A percentile compares a stretch with the other conserved stretches of the same genome.
These are phyloP conservation scores for Pseudofabraea citricarpa DNA, from an alignment of 2,329 filamentous ascomycete genomes.

Conservation along the genomic window DNA sequence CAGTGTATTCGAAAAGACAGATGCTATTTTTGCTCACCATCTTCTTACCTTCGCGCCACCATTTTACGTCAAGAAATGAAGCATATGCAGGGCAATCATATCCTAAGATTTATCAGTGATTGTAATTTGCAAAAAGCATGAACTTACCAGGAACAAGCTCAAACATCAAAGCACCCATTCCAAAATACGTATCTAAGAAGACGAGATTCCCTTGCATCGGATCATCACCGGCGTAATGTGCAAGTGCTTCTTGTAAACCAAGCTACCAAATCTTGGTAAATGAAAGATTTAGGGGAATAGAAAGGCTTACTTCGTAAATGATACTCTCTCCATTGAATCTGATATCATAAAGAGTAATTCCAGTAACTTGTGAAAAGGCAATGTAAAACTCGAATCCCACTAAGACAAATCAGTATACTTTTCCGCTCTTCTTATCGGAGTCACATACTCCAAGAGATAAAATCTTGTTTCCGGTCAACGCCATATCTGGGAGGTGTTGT, in stretches of 20 bases:
- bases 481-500: background rate
- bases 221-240: conserved; percentile 23
- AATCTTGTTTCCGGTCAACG: conserved; percentile 1
- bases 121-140: background rate
- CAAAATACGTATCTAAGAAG: conserved; percentile 26
- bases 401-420: background rate
- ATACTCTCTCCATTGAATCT: conserved; percentile 47
- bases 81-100: conserved; percentile 26
- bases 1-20: conserved; percentile 38
- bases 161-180: conserved; percentile 24
- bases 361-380: conserved; percentile 39
- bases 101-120: background rate
- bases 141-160: conserved; percentile 19
- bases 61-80: conserved; percentile 19
- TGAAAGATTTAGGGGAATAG: too few species aligned
- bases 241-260: conserved; percentile 36
- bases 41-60: conserved; percentile 16
- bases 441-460: background rate
- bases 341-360: conserved; percentile 45
- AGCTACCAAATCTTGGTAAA: too few species aligned
- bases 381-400: conserved; percentile 47
- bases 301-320: conserved; percentile 49
- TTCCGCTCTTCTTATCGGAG: too few species aligned
- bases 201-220: conserved; percentile 14
- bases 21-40: conserved; percentile 32